phyloP scores from a whole-genome alignment of 352 stramenopile species.

The Hyaloperonospora arabidopsidis region DNA sequence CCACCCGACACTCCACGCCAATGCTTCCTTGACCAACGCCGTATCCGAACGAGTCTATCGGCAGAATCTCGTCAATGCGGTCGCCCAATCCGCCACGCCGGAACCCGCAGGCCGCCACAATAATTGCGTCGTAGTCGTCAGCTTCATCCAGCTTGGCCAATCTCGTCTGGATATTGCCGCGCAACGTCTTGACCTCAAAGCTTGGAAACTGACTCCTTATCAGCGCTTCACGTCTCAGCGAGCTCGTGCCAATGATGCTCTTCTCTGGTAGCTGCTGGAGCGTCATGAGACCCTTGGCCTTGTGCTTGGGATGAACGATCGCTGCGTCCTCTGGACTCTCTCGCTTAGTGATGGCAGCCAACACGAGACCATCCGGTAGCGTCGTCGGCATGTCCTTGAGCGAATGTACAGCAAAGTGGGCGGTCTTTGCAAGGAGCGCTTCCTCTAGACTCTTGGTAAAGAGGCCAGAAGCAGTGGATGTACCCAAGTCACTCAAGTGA shows the following conservation, averaged over 20 bases:
- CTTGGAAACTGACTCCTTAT: conserved; percentile 57
- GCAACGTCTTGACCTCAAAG: conserved; percentile 77
- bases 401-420: conserved; percentile 83
- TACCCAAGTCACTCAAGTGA: conserved; percentile 70
- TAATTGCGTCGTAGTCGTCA: conserved; percentile 81
- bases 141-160: conserved; percentile 79
- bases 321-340: conserved; percentile 77
- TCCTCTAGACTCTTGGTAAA: conserved; percentile 89
- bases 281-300: conserved; percentile 45
- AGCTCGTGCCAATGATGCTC: conserved; percentile 78
- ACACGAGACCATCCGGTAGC: conserved; percentile 66
- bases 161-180: conserved; percentile 84
- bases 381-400: conserved; percentile 87
- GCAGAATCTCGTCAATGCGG: conserved; percentile 68
- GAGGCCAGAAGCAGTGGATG: conserved; percentile 54
- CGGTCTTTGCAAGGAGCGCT: conserved; percentile 50
- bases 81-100: conserved; percentile 61
- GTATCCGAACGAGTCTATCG: conserved; percentile 66
- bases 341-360: conserved; percentile 75
- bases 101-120: conserved; percentile 80
- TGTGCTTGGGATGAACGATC: conserved; percentile 81
- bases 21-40: conserved; percentile 83
- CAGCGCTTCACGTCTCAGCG: conserved; percentile 73
- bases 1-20: conserved; percentile 69
- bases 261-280: conserved; percentile 56